Evolutionary conservation across 768 basidiomycete genomes (phyloP), one percentile per base, ranked within the genome.

Genomic region (Crucibulum laeve): DNA sequence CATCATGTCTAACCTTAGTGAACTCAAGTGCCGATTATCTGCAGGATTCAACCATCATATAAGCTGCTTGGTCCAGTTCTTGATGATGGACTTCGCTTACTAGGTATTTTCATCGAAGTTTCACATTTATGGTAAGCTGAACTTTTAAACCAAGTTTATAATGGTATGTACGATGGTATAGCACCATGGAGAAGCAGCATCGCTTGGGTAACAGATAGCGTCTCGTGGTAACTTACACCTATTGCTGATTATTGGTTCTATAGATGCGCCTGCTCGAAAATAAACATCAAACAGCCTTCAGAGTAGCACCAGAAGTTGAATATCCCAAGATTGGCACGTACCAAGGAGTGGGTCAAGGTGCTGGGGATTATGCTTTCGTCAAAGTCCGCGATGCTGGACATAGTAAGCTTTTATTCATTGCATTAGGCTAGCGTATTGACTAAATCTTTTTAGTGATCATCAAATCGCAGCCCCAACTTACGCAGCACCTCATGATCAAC

Each of bases 361-460:
- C 35, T 11, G 35, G 35, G 10, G 35, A 36, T 7, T 36, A 10
- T 19, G 35, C 35, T 7, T 36, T 36, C 18, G 35, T 36, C 8
- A 36, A 36, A 36, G 35, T 36, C 18, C 18, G 35, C 10, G 35
- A 36, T 36, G 35, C 35, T 6, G 35, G 35, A 19, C 35, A 36
- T 17, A 11, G 35, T 36, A 18, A 7, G 35, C 18, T 11, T 32
- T 11, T 11, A 11, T 32, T 32, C 11, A 15, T 32, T 15, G 2
- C 3, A 11, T 11, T 11, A 11, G 15, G 11, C 11, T 4, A 11
- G 11, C 28, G 11, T 32, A 4, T 4, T 32, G 11, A 2, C 28
- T 32, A 4, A 32, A 11, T 11, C 11, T 2, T 32, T 32, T 32
- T 32, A 32, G 28, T 15, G 11, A 15, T 32, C 28, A 32, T 15